Conservation (phyloP, 441 rosid species). For the Viola pubescens region DNA sequence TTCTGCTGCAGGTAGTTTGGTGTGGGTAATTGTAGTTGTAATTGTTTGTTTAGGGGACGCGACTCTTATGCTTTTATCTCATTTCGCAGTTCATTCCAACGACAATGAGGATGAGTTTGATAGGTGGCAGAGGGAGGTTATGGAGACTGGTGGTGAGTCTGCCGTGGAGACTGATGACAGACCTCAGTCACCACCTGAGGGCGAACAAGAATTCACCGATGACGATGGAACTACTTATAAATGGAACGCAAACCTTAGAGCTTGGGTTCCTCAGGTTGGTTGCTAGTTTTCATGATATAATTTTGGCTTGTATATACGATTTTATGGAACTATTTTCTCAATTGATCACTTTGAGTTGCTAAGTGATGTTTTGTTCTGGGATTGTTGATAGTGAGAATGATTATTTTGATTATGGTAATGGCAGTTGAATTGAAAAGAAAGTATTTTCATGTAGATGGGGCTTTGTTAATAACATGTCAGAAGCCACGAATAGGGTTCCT, state of each 20-base stretch:
- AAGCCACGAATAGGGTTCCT: no score
- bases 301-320: no score
- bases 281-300: not conserved
- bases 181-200: conserved; percentile 65
- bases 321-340: no score
- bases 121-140: conserved; percentile 83
- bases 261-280: conserved; percentile 92
- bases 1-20: conserved; percentile 32
- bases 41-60: no score
- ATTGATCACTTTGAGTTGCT: no score
- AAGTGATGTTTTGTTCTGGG: no score
- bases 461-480: no score
- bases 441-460: no score
- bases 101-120: conserved; percentile 63
- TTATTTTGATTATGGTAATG: no score
- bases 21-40: no score
- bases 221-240: conserved; percentile 88
- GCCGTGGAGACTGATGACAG: conserved; percentile 31
- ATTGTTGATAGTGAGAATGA: no score
- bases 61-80: conserved; percentile 21
- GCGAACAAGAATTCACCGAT: conserved; percentile 87
- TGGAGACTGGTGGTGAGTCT: conserved; percentile 26
- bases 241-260: conserved; percentile 68
- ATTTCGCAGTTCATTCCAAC: conserved; percentile 36
- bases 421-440: no score